Conservation (phyloP, 768 basidiomycete species). For the Phaffia tasmanica region DNA sequence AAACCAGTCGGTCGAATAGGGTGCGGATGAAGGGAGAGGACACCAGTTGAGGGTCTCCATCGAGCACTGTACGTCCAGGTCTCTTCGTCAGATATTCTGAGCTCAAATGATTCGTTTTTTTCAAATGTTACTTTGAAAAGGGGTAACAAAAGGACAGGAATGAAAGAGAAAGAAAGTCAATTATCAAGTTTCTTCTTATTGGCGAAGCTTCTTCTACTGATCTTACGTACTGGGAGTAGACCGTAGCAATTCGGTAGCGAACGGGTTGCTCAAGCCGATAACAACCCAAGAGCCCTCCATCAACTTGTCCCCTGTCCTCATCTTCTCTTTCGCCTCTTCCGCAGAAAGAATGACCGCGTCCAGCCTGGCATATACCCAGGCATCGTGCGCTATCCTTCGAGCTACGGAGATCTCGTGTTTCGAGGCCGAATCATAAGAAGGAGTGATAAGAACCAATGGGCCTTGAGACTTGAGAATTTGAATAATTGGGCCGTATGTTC, state of each 20-base stretch:
- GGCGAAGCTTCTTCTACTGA: background rate
- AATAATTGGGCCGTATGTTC: slow-evolving; percentile 51
- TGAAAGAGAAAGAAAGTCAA: background rate
- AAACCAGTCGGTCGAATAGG: slow-evolving; percentile 39
- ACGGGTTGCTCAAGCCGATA: slow-evolving; percentile 33
- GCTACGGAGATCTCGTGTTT: slow-evolving; percentile 44
- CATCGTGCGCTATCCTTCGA: slow-evolving; percentile 54
- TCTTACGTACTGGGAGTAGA: background rate
- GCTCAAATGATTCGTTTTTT: background rate
- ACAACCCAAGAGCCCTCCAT: slow-evolving; percentile 30
- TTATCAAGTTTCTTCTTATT: too few relatives aligned
- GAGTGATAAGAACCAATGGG: slow-evolving; percentile 51
- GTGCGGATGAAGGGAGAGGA: slow-evolving; percentile 61
- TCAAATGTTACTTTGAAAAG: background rate
- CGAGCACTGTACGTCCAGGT: background rate
- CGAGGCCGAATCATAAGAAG: background rate
- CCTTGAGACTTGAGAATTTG: slow-evolving; percentile 50
- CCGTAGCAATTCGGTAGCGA: slow-evolving; percentile 2
- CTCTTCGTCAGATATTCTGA: background rate
- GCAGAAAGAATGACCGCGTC: slow-evolving; percentile 53
- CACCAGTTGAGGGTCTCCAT: slow-evolving; percentile 34
- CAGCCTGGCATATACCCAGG: slow-evolving; percentile 57
- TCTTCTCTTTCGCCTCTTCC: slow-evolving; percentile 35
- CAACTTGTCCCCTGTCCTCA: background rate
- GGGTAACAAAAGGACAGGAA: background rate